Percentiles rank a stretch among this genome's conserved stretches.
These are phyloP conservation scores for Solanum neorickii DNA, from an alignment of 257 asterid species.

Conservation along the genomic window DNA sequence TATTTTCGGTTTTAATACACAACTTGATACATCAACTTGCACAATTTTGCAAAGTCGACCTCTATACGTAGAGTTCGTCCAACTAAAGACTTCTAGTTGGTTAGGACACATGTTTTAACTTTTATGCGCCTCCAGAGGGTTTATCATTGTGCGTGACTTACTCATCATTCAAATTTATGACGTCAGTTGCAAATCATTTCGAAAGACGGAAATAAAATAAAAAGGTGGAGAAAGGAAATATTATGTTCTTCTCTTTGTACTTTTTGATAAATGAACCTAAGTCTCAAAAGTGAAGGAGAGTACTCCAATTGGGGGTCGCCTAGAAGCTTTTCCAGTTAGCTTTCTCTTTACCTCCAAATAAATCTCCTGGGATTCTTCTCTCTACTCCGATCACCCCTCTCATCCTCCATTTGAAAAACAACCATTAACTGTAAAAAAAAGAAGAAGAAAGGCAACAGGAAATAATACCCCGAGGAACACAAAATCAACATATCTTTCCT, in stretches of 20 bases:
- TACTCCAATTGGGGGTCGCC: neutral
- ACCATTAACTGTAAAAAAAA: neutral
- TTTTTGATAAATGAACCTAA: neutral
- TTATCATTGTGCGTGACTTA: neutral
- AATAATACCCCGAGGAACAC: neutral
- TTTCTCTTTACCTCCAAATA: neutral
- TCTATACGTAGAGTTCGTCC: neutral
- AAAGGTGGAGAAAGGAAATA: neutral
- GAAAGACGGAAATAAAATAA: neutral
- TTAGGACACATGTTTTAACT: neutral
- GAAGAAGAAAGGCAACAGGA: neutral
- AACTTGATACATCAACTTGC: neutral
- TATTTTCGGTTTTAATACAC: neutral
- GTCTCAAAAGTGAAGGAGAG: neutral
- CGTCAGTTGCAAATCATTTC: neutral
- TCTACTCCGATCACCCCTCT: neutral
- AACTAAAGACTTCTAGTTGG: neutral
- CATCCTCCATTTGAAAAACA: neutral
- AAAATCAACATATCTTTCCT: neutral
- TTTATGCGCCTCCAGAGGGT: neutral
- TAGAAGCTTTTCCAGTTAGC: neutral
- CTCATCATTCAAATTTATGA: neutral
- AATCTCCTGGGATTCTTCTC: neutral
- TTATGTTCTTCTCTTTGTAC: neutral
- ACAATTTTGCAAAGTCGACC: neutral